Percentiles rank a stretch among this genome's conserved stretches.
Conservation (phyloP, 2,329 filamentous ascomycete genomes). For the Canariomyces notabilis region DNA sequence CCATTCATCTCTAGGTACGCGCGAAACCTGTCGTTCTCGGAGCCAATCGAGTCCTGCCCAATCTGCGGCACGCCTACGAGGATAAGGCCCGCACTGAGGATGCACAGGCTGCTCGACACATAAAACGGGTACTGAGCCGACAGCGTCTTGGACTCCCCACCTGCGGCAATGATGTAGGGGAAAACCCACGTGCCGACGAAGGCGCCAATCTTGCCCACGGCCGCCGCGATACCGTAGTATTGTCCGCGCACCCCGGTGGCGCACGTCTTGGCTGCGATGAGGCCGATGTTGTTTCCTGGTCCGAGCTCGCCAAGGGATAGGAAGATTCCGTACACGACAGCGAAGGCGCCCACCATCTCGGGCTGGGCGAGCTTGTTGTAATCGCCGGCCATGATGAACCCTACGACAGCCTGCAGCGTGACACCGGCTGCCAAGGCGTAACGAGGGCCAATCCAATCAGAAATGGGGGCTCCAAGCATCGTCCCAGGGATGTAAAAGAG, state of each 20-base stretch:
- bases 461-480: constrained; percentile 68
- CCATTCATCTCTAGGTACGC: constrained; percentile 67
- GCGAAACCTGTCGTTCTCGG: constrained; percentile 72
- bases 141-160: constrained; percentile 46
- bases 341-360: constrained; percentile 66
- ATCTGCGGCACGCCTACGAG: constrained; percentile 70
- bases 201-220: constrained; percentile 70
- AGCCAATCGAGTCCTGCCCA: constrained; percentile 76
- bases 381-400: constrained; percentile 82
- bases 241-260: constrained; percentile 82
- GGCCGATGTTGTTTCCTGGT: constrained; percentile 86
- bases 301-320: constrained; percentile 74
- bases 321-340: constrained; percentile 76
- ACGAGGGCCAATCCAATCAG: constrained; percentile 74
- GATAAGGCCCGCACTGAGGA: constrained; percentile 65
- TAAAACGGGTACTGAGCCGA: constrained; percentile 84
- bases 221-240: constrained; percentile 68
- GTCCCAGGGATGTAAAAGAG: constrained; percentile 85
- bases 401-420: constrained; percentile 66
- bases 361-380: constrained; percentile 66
- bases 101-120: constrained; percentile 70
- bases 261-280: constrained; percentile 80
- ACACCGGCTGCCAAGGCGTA: constrained; percentile 70
- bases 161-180: constrained; percentile 62
- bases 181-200: constrained; percentile 85